Evolutionary conservation across 805 yeast genomes (phyloP).

Genomic region (Nakazawaea populi): DNA sequence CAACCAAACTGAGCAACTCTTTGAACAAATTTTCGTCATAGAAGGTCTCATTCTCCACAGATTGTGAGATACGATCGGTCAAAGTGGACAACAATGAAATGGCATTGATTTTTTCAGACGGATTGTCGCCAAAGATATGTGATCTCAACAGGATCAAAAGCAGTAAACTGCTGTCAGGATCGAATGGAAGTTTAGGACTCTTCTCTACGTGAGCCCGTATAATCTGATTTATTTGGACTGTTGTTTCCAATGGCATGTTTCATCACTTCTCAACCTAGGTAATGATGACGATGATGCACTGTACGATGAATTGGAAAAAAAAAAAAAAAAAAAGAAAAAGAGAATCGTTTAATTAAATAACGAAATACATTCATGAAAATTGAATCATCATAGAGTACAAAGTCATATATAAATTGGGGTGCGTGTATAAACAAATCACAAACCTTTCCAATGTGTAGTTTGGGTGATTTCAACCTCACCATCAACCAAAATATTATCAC

Average conservation of each 20-base stretch:
- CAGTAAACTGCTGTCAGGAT: neutral
- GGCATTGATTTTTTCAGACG: slow-evolving; percentile 45
- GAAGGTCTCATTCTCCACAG: slow-evolving; percentile 26
- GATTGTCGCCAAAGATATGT: slow-evolving; percentile 39
- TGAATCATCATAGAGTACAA: too few species aligned
- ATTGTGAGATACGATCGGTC: slow-evolving; percentile 38
- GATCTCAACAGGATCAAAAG: slow-evolving; percentile 22
- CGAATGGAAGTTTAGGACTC: slow-evolving; percentile 3
- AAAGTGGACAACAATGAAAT: slow-evolving; percentile 49
- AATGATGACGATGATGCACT: too few species aligned
- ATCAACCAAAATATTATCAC: slow-evolving; percentile 13
- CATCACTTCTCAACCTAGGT: too few species aligned
- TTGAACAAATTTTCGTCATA: slow-evolving; percentile 36
- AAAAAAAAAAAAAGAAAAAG: too few species aligned
- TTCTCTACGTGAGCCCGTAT: slow-evolving; percentile 4
- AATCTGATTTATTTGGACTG: slow-evolving; percentile 2
- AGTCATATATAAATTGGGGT: too few species aligned
- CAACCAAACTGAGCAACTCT: slow-evolving; percentile 34
- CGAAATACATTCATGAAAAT: too few species aligned
- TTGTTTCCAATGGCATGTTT: slow-evolving; percentile 1
- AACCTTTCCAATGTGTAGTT: slow-evolving; percentile 19
- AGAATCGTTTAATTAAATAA: too few species aligned
- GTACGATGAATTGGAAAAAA: too few species aligned
- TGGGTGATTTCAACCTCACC: slow-evolving; percentile 13
- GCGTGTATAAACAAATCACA: slow-evolving; percentile 7